Conservation (phyloP, 2,329 filamentous ascomycete genomes). For the Cephalotrichum gorgonifer region DNA sequence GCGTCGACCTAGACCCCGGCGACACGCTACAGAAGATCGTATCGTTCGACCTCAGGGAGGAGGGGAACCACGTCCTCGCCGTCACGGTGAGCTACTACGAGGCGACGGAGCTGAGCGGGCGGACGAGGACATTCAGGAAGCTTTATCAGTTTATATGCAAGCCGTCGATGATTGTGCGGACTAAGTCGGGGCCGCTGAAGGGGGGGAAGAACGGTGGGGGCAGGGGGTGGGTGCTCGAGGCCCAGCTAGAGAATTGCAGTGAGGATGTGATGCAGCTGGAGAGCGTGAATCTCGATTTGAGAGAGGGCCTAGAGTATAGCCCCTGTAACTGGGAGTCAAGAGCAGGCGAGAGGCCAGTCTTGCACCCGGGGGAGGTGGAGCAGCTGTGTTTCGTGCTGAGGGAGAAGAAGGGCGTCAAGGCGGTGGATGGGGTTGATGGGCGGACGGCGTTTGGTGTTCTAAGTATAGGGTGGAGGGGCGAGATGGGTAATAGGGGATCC, state of each 20-base stretch:
- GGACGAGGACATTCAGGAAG: conserved; percentile 82
- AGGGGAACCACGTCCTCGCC: conserved; percentile 85
- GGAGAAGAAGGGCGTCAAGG: conserved; percentile 24
- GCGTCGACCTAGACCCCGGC: conserved; percentile 46
- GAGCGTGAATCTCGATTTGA: conserved; percentile 44
- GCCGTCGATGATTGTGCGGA: conserved; percentile 78
- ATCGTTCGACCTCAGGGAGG: conserved; percentile 81
- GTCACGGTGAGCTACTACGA: conserved; percentile 94
- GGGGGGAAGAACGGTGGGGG: conserved; percentile 18
- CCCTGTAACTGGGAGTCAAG: conserved; percentile 47
- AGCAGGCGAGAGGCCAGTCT: conserved; percentile 36
- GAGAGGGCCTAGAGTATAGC: conserved; percentile 36
- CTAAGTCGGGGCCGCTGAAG: conserved; percentile 63
- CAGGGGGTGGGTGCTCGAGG: conserved; percentile 68
- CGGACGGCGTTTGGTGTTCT: conserved; percentile 67
- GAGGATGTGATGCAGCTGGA: conserved; percentile 76
- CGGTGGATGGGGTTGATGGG: conserved; percentile 36
- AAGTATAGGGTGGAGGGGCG: conserved; percentile 76
- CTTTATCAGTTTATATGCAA: conserved; percentile 95
- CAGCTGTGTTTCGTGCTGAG: conserved; percentile 55
- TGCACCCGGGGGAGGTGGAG: conserved; percentile 54
- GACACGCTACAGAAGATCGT: conserved; percentile 73
- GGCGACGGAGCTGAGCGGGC: conserved; percentile 57
- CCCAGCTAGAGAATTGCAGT: conserved; percentile 89
- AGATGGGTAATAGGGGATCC: conserved; percentile 82